Percentiles rank a stretch among this genome's conserved stretches.
phyloP scores from a whole-genome alignment of 192 early-diverging fungal genomes.

The Glomus cerebriforme region DNA sequence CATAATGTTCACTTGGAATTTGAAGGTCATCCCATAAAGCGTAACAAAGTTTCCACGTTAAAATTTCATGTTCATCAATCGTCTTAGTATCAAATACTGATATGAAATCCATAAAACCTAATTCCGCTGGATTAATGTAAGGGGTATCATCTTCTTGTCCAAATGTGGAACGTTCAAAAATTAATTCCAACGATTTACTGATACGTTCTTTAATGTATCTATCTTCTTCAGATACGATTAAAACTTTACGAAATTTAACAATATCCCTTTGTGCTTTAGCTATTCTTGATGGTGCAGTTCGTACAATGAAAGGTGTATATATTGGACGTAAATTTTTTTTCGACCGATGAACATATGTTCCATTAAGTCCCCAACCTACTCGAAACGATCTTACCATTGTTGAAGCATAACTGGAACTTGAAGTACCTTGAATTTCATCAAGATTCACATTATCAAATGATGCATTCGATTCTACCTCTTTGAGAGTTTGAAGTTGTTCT shows the following conservation, averaged over 20 bases:
- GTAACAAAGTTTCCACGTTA: constrained; percentile 54
- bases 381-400: constrained; percentile 85
- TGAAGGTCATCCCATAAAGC: constrained; percentile 57
- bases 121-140: background rate
- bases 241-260: constrained; percentile 3
- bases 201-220: constrained; percentile 3
- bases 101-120: background rate
- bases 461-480: constrained; percentile 32
- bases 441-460: constrained; percentile 31
- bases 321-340: background rate
- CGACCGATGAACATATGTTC: constrained; percentile 55
- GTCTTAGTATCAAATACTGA: background rate
- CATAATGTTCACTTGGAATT: background rate
- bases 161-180: constrained; percentile 16
- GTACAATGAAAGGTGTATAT: background rate
- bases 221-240: constrained; percentile 4
- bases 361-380: constrained; percentile 83
- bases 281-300: background rate
- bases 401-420: constrained; percentile 59
- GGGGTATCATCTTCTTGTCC: constrained; percentile 2
- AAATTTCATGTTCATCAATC: constrained; percentile 36
- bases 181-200: constrained; percentile 9
- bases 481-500: background rate
- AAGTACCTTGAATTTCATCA: constrained; percentile 53
- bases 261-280: background rate